Conservation (phyloP, 2,329 filamentous ascomycete species). For the Ceratocystis alfenasii region DNA sequence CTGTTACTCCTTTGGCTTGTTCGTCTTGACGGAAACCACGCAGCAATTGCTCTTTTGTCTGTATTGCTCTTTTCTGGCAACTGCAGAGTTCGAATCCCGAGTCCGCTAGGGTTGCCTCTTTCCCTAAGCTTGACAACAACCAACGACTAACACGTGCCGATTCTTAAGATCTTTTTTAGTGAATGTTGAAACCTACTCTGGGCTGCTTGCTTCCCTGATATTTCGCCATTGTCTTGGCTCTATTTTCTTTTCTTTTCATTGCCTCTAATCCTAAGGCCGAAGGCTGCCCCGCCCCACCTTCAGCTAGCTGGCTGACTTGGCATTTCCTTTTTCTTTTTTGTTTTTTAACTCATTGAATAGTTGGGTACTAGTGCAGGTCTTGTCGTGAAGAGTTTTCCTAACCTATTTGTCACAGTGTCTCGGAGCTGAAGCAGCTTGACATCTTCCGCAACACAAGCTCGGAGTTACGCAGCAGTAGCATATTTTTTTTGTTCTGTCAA, state of each 20-base stretch:
- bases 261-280: neutral
- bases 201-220: neutral
- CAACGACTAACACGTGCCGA: neutral
- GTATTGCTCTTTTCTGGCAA: no score
- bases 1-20: neutral
- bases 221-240: neutral
- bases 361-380: no score
- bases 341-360: no score
- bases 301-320: no score
- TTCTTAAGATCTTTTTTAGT: neutral
- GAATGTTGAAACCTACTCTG: no score
- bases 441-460: no score
- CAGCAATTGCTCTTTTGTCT: neutral
- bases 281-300: neutral
- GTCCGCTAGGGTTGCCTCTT: neutral
- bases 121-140: neutral
- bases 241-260: neutral
- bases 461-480: no score
- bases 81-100: neutral
- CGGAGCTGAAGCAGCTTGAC: no score
- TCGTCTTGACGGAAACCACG: neutral
- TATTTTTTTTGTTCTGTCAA: no score
- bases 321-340: no score
- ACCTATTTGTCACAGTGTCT: no score
- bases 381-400: no score